Conservation (phyloP, 2,329 filamentous ascomycete genomes). For the Teratosphaeria epicoccoides region DNA sequence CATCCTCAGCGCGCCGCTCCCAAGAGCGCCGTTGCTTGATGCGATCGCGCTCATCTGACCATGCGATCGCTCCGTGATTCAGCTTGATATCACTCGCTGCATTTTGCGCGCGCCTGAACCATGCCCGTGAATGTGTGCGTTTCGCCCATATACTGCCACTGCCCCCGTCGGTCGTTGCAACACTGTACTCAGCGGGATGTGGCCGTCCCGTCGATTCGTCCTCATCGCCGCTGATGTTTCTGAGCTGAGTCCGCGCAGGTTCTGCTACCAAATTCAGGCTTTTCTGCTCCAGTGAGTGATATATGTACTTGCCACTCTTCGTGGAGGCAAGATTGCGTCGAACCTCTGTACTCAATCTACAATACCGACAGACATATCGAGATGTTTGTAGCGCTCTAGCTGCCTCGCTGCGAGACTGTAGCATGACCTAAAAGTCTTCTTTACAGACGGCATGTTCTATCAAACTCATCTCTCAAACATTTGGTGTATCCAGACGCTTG, state of each 20-base stretch:
- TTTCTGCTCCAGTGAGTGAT: neutral
- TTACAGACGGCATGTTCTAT: neutral
- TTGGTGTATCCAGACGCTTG: neutral
- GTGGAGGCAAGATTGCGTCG: neutral
- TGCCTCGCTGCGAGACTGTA: neutral
- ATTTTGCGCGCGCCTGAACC: neutral
- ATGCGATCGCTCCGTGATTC: neutral
- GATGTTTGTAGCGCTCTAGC: neutral
- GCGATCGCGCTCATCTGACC: neutral
- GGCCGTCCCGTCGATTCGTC: neutral
- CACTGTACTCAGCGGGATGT: too few relatives aligned
- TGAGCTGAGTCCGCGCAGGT: neutral
- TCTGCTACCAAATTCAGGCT: neutral
- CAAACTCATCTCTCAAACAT: neutral
- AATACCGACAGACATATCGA: neutral
- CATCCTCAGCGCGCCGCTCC: neutral
- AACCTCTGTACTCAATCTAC: neutral
- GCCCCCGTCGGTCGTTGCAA: neutral
- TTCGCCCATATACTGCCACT: neutral
- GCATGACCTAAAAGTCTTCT: neutral
- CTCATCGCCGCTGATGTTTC: neutral
- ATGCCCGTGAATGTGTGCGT: neutral
- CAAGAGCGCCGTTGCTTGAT: neutral
- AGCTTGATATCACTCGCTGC: neutral
- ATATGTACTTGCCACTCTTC: neutral